Evolutionary conservation across 345 rosid species (phyloP).

Genomic region (Streptanthus diversifolius): DNA sequence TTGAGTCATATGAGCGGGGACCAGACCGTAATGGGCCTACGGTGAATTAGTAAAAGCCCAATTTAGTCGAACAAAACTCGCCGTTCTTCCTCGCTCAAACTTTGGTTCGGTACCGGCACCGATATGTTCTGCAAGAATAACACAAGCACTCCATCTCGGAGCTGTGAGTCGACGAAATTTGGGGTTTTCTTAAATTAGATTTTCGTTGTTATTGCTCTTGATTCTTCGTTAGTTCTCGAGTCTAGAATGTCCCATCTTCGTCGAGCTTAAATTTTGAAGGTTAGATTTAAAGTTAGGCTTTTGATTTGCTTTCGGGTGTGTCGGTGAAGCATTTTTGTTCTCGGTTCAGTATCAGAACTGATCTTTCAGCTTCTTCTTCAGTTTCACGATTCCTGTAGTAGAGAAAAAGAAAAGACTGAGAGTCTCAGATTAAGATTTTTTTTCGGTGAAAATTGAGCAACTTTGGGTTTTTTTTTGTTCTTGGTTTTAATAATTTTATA

Average conservation of each 20-base stretch:
- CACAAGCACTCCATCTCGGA: constrained; percentile 9
- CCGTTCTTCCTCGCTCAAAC: constrained; percentile 4
- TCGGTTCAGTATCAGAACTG: background rate
- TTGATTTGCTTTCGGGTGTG: background rate
- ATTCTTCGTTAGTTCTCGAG: background rate
- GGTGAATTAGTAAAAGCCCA: background rate
- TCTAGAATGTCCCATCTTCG: background rate
- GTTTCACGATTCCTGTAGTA: background rate
- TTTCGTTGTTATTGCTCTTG: background rate
- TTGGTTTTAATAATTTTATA: background rate
- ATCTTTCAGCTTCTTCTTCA: background rate
- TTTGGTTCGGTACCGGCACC: background rate
- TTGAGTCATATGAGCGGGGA: background rate
- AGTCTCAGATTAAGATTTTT: background rate
- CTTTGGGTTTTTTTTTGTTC: background rate
- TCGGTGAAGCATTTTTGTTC: background rate
- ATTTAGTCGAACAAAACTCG: background rate
- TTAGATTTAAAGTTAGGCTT: constrained; percentile 1
- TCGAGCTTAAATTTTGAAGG: background rate
- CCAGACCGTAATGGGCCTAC: constrained; percentile 5
- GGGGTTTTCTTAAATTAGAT: background rate
- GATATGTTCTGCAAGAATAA: background rate
- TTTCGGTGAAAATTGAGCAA: background rate
- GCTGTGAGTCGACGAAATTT: constrained; percentile 5
- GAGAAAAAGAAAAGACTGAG: background rate